Percentiles rank a stretch among this genome's conserved stretches.
Evolutionary conservation across 2,329 filamentous ascomycete species (phyloP).

Genomic region (Epichloe gansuensis): DNA sequence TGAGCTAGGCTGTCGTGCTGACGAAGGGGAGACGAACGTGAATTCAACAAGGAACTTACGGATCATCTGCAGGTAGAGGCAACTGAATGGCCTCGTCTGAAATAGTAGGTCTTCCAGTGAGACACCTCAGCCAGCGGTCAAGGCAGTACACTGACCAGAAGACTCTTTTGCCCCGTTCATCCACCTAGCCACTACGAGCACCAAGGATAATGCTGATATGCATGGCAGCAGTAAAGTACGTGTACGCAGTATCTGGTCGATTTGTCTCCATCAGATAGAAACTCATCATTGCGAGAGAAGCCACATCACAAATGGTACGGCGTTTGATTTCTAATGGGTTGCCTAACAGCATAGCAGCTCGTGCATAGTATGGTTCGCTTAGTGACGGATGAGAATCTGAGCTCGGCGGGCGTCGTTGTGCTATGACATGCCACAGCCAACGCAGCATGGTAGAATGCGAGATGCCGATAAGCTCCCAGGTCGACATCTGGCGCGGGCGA

Average conservation of each 20-base stretch:
- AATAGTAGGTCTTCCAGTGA: constrained; percentile 36
- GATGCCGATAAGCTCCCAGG: constrained; percentile 20
- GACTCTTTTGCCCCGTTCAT: constrained; percentile 32
- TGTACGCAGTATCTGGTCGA: constrained; percentile 35
- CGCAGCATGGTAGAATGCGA: constrained; percentile 33
- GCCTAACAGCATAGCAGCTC: constrained; percentile 30
- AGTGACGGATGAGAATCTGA: constrained; percentile 17
- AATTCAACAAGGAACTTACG: constrained; percentile 21
- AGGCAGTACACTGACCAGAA: constrained; percentile 43
- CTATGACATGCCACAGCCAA: constrained; percentile 26
- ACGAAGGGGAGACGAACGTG: background rate
- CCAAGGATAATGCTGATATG: constrained; percentile 36
- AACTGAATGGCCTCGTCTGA: constrained; percentile 35
- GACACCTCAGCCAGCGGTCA: constrained; percentile 35
- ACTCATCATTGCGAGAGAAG: constrained; percentile 33
- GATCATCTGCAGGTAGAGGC: constrained; percentile 25
- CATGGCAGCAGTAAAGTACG: constrained; percentile 34
- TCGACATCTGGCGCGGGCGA: constrained; percentile 12
- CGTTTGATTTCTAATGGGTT: constrained; percentile 34
- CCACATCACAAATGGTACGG: constrained; percentile 29
- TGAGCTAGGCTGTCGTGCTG: background rate
- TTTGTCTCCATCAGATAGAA: constrained; percentile 38
- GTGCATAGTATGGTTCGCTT: constrained; percentile 33
- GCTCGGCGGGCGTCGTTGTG: constrained; percentile 7
- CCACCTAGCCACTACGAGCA: constrained; percentile 30